phyloP scores from a whole-genome alignment of 108 stramenopile genomes.

The Fragilariopsis cylindrus region DNA sequence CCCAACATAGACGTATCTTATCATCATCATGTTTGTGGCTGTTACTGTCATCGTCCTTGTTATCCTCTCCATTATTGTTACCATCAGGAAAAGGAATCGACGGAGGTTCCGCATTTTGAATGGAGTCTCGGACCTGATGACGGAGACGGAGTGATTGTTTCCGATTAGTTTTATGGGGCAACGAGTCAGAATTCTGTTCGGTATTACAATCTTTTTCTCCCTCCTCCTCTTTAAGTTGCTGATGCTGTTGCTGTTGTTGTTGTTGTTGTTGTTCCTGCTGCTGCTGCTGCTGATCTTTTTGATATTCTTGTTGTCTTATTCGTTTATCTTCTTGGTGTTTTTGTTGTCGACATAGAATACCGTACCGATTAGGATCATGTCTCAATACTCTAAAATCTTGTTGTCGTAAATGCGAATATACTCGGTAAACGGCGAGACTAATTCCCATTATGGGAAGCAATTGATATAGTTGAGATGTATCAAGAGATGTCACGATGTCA shows the following conservation, averaged over 20 bases:
- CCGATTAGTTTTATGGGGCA: not conserved
- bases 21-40: not conserved
- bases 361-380: constrained; percentile 55
- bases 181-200: not conserved
- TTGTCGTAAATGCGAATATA: constrained; percentile 78
- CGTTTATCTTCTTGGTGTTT: not conserved
- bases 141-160: constrained; percentile 18
- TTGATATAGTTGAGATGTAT: constrained; percentile 45
- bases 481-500: constrained; percentile 23
- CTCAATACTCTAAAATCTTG: constrained; percentile 78
- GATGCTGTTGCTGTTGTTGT: not conserved
- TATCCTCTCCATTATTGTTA: not conserved
- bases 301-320: not conserved
- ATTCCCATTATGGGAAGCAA: constrained; percentile 56
- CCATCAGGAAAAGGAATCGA: constrained; percentile 2
- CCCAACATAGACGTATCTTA: constrained; percentile 40
- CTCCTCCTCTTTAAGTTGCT: not conserved
- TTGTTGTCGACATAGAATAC: constrained; percentile 28
- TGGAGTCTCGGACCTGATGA: constrained; percentile 23
- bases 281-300: not conserved
- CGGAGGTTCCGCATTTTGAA: constrained; percentile 53
- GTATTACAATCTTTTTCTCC: not conserved
- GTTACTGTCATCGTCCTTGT: not conserved
- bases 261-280: not conserved
- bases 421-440: constrained; percentile 56